Evolutionary conservation across 768 basidiomycete species (phyloP).

Genomic region (Boletus pseudopeckii): DNA sequence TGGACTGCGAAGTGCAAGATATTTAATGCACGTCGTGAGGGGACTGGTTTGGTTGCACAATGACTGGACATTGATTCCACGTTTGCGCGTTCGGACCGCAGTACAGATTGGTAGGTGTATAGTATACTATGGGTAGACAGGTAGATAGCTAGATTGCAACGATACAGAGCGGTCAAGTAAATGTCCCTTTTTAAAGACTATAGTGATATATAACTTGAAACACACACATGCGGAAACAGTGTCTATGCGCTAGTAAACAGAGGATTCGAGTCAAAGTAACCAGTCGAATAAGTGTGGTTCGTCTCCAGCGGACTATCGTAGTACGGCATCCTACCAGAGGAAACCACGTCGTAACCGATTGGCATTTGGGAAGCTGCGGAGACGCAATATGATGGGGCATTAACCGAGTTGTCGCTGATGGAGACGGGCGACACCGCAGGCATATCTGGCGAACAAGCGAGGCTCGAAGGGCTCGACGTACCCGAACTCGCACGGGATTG

Average conservation of each 20-base stretch:
- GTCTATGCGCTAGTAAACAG: constrained; percentile 25
- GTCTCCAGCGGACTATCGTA: constrained; percentile 26
- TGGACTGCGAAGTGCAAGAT: background rate
- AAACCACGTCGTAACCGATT: constrained; percentile 22
- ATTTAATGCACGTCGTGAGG: constrained; percentile 1
- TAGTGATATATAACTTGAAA: constrained; percentile 21
- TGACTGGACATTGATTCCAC: constrained; percentile 5
- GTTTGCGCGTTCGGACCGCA: constrained; percentile 13
- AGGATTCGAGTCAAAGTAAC: constrained; percentile 22
- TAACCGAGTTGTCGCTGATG: constrained; percentile 10
- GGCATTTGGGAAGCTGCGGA: constrained; percentile 16
- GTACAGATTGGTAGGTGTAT: constrained; percentile 13
- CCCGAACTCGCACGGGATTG: constrained; percentile 31
- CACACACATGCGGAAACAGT: background rate
- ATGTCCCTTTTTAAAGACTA: constrained; percentile 13
- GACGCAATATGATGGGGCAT: constrained; percentile 22
- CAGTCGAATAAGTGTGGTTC: constrained; percentile 18
- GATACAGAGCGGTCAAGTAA: constrained; percentile 24
- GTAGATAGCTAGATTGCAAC: constrained; percentile 24
- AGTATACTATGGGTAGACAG: constrained; percentile 14
- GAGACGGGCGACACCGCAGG: constrained; percentile 21
- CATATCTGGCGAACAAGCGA: constrained; percentile 29
- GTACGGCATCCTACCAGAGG: constrained; percentile 25
- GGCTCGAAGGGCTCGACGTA: constrained; percentile 30
- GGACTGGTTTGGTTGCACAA: background rate